Conservation (phyloP, 2,329 filamentous ascomycete species). For the Aureobasidium musti region DNA sequence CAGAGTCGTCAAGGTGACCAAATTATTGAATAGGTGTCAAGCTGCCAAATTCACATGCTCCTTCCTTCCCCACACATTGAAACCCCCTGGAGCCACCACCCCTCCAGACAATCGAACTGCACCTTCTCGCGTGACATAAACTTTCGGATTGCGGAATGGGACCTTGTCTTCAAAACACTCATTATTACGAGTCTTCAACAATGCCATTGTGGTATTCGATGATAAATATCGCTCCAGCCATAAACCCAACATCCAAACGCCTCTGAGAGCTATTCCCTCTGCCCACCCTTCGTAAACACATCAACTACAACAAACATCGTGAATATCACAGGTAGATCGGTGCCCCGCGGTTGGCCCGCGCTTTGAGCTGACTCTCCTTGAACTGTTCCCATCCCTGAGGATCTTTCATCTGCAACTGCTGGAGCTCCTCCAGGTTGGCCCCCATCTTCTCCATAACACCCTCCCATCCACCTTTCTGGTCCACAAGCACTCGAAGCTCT, state of each 20-base stretch:
- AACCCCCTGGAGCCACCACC: neutral
- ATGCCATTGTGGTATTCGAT: neutral
- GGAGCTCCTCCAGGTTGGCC: conserved; percentile 67
- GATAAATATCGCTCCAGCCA: neutral
- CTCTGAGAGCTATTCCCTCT: neutral
- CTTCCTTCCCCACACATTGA: conserved; percentile 15
- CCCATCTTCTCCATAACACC: conserved; percentile 63
- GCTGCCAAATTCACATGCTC: conserved; percentile 4
- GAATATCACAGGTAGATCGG: conserved; percentile 19
- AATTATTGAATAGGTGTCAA: conserved; percentile 7
- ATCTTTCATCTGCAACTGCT: conserved; percentile 55
- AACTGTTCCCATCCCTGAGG: conserved; percentile 42
- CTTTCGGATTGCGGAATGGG: no score
- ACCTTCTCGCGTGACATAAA: conserved; percentile 12
- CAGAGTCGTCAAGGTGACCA: neutral
- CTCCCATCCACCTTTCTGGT: conserved; percentile 61
- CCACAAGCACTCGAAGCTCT: conserved; percentile 63
- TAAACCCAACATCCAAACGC: conserved; percentile 1
- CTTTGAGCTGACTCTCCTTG: conserved; percentile 42
- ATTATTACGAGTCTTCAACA: neutral
- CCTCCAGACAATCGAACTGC: neutral
- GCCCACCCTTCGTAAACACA: neutral
- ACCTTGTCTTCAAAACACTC: no score
- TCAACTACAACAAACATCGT: neutral
- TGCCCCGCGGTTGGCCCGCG: conserved; percentile 36